Conservation (phyloP, 495 filamentous ascomycete genomes). For the Clohesyomyces aquaticus region DNA sequence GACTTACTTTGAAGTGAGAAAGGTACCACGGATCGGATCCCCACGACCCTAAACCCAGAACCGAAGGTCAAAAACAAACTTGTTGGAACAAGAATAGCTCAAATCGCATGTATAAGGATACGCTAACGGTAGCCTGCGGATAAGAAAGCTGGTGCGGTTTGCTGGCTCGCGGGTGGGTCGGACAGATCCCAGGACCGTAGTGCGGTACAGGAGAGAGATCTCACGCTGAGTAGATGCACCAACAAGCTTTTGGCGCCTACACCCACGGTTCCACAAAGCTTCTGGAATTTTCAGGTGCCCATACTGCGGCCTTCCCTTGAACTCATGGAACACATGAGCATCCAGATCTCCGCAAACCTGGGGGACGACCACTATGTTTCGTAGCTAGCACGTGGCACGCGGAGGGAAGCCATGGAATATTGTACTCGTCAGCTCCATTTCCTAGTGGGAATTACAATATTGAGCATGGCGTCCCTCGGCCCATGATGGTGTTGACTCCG, state of each 20-base stretch:
- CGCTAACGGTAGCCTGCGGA: not conserved
- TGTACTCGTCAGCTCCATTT: not conserved
- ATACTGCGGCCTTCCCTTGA: not conserved
- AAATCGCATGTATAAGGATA: not conserved
- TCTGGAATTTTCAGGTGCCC: not conserved
- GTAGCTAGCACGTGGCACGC: not conserved
- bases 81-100: not conserved
- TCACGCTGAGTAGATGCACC: not conserved
- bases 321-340: not conserved
- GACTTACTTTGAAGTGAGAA: not conserved
- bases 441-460: not conserved
- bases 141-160: not conserved
- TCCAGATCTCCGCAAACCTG: not conserved
- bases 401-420: not conserved
- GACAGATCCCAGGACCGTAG: no score
- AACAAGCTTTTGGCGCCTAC: conserved; percentile 8
- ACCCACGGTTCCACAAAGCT: not conserved
- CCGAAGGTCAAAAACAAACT: not conserved
- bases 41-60: not conserved
- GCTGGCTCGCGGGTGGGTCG: not conserved
- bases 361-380: not conserved
- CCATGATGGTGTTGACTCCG: not conserved
- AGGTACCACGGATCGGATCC: not conserved
- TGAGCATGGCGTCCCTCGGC: not conserved
- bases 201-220: not conserved